Percentiles rank a stretch among this genome's conserved stretches.
phyloP scores from a whole-genome alignment of 805 yeast species.

The Brettanomyces bruxellensis region DNA sequence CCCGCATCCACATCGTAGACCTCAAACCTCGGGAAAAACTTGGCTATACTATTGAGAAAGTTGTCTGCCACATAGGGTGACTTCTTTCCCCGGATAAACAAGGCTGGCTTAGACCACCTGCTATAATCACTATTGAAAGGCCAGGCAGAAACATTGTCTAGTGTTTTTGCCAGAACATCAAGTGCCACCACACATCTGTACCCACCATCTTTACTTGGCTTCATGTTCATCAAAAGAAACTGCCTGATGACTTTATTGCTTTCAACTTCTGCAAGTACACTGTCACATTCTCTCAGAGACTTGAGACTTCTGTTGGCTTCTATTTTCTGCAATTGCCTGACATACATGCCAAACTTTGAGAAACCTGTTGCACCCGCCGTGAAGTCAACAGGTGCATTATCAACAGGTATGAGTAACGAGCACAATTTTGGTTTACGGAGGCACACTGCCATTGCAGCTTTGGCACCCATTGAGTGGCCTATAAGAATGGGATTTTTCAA shows the following conservation, averaged over 20 bases:
- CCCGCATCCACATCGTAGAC: conserved; percentile 73
- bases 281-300: conserved; percentile 59
- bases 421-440: conserved; percentile 57
- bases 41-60: conserved; percentile 59
- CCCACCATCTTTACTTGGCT: conserved; percentile 26
- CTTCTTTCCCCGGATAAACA: conserved; percentile 72
- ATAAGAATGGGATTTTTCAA: conserved; percentile 48
- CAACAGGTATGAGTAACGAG: conserved; percentile 64
- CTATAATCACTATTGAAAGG: conserved; percentile 50
- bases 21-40: conserved; percentile 71
- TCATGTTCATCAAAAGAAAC: conserved; percentile 64
- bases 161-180: conserved; percentile 51
- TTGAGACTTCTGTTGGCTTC: conserved; percentile 35
- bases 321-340: conserved; percentile 52
- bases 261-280: conserved; percentile 54
- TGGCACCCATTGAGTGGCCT: conserved; percentile 93
- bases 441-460: conserved; percentile 82
- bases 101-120: conserved; percentile 61
- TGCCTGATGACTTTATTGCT: conserved; percentile 53
- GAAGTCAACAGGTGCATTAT: conserved; percentile 78
- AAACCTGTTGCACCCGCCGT: conserved; percentile 32
- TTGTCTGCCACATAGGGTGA: conserved; percentile 82
- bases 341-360: conserved; percentile 54
- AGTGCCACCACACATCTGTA: conserved; percentile 58
- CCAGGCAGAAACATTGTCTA: conserved; percentile 68